These are phyloP conservation scores for Phyllosticta capitalensis DNA, from an alignment of 2,329 filamentous ascomycete genomes.

Conservation along the genomic window DNA sequence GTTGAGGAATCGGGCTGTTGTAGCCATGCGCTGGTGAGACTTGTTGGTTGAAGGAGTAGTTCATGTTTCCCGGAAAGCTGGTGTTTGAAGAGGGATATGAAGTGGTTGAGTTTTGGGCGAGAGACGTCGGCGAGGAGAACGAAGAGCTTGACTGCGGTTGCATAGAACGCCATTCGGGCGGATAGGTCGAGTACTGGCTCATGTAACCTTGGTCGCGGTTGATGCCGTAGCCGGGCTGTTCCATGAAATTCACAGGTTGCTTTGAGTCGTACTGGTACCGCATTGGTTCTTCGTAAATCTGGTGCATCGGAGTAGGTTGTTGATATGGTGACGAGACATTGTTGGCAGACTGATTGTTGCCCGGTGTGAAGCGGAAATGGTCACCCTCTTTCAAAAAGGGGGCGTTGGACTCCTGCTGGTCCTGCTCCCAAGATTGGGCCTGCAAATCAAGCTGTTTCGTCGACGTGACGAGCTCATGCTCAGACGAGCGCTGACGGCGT, in stretches of 20 bases:
- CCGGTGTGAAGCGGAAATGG: background rate
- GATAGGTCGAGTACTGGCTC: conserved; percentile 4
- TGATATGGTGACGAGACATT: background rate
- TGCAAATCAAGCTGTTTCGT: conserved; percentile 6
- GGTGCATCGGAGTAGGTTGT: conserved; percentile 1
- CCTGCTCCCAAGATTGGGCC: background rate
- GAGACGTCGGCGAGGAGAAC: conserved; percentile 1
- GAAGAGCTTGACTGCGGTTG: conserved; percentile 7
- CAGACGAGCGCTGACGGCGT: background rate
- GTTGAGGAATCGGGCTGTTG: conserved; percentile 1
- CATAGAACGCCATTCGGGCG: conserved; percentile 4
- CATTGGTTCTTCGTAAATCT: conserved; percentile 3
- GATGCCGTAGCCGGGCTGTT: conserved; percentile 4
- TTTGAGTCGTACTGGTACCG: conserved; percentile 7
- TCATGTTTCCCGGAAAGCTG: conserved; percentile 6
- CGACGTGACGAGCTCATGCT: conserved; percentile 2
- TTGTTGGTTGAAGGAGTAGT: conserved; percentile 8
- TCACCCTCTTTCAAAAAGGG: background rate
- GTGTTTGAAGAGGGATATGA: conserved; percentile 6
- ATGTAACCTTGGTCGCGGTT: conserved; percentile 10
- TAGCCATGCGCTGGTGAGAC: conserved; percentile 5
- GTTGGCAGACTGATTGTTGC: background rate
- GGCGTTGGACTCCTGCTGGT: background rate
- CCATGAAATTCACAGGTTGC: background rate
- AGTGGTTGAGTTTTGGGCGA: conserved; percentile 4